Evolutionary conservation across 2,329 filamentous ascomycete species (phyloP).

Genomic region (Cladophialophora chaetospira): DNA sequence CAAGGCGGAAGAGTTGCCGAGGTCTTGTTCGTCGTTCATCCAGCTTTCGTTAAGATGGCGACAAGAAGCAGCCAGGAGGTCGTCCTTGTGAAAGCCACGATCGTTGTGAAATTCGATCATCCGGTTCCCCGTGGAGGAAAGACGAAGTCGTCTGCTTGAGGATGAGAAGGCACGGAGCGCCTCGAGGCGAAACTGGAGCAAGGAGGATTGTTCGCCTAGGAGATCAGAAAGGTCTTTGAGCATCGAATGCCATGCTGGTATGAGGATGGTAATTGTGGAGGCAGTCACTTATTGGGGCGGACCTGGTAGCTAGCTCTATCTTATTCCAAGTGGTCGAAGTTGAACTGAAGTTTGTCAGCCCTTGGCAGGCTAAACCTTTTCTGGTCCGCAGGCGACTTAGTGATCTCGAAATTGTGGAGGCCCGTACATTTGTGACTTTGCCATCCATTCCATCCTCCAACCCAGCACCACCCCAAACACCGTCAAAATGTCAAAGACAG

Average conservation of each 20-base stretch:
- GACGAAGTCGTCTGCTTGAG: no score
- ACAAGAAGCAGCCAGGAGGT: not conserved
- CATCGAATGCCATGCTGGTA: no score
- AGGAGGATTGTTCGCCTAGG: no score
- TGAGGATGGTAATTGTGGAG: no score
- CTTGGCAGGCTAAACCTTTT: conserved; percentile 12
- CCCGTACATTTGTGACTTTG: conserved; percentile 6
- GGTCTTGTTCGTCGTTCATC: conserved; percentile 3
- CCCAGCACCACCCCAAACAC: not conserved
- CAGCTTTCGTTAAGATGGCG: conserved; percentile 8
- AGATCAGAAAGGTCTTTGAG: no score
- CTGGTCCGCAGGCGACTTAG: not conserved
- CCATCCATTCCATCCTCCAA: conserved; percentile 2
- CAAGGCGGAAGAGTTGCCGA: conserved; percentile 7
- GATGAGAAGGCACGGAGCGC: no score
- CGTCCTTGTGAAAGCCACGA: conserved; percentile 13
- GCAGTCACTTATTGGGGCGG: no score
- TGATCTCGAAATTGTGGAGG: conserved; percentile 9
- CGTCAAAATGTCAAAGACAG: conserved; percentile 31
- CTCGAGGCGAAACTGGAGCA: no score
- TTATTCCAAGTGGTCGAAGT: no score
- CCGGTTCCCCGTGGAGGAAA: conserved; percentile 3
- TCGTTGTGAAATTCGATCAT: conserved; percentile 15
- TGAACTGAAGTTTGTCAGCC: no score
- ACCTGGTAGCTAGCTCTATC: no score